These are phyloP conservation scores for Acacia crassicarpa DNA, from an alignment of 306 rosid species.

Conservation along the genomic window DNA sequence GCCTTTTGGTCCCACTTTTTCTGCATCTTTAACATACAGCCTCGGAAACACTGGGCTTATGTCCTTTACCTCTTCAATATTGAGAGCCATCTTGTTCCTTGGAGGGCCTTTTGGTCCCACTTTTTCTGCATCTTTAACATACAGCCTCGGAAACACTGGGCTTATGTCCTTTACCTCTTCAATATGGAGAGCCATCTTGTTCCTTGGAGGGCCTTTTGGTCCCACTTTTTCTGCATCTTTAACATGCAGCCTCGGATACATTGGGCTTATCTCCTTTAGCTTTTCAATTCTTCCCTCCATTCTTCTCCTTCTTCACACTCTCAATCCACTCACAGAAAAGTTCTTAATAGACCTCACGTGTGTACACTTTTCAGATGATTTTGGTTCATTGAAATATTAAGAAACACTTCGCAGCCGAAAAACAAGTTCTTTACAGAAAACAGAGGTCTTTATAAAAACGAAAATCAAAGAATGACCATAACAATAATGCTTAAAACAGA, in stretches of 20 bases:
- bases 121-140: conserved; percentile 67
- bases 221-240: conserved; percentile 75
- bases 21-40: conserved; percentile 70
- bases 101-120: conserved; percentile 80
- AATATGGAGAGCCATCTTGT: conserved; percentile 67
- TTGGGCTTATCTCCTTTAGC: conserved; percentile 51
- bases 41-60: conserved; percentile 71
- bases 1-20: conserved; percentile 70
- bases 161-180: conserved; percentile 43
- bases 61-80: conserved; percentile 35
- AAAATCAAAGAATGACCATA: conserved; percentile 3
- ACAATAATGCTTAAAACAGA: not conserved
- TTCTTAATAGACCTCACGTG: conserved; percentile 13
- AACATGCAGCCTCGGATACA: conserved; percentile 77
- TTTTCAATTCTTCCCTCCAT: conserved; percentile 48
- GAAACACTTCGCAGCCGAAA: conserved; percentile 3
- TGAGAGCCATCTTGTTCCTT: conserved; percentile 83
- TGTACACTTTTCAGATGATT: not conserved
- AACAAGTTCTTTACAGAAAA: conserved; percentile 1
- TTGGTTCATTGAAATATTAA: not conserved
- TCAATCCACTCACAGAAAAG: conserved; percentile 5
- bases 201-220: conserved; percentile 78
- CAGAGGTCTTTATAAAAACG: not conserved
- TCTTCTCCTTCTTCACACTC: conserved; percentile 23
- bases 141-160: conserved; percentile 77